These are phyloP conservation scores for Russula dissimulans DNA, from an alignment of 768 basidiomycete genomes.

Conservation along the genomic window DNA sequence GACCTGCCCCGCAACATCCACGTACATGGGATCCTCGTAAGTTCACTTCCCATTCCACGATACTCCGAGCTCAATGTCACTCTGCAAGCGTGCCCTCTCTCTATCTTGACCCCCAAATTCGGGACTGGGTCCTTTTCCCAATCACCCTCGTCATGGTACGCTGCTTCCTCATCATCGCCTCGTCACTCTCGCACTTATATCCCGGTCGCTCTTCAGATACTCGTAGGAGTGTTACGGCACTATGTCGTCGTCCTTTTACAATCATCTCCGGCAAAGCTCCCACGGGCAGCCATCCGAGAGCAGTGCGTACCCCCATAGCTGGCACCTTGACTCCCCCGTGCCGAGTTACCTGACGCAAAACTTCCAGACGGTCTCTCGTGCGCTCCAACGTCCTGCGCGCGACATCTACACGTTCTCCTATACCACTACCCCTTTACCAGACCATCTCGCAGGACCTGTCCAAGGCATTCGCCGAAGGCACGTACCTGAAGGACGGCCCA, in stretches of 20 bases:
- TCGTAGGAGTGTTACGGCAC: constrained; percentile 88
- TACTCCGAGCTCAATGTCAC: constrained; percentile 20
- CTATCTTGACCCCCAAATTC: constrained; percentile 91
- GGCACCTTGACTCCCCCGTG: neutral
- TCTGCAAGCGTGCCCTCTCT: constrained; percentile 33
- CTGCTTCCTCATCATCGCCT: neutral
- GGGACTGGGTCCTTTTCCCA: constrained; percentile 90
- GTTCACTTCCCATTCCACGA: constrained; percentile 10
- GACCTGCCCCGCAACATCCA: neutral
- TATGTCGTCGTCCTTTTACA: constrained; percentile 85
- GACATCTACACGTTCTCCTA: constrained; percentile 70
- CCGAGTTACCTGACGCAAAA: neutral
- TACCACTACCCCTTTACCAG: constrained; percentile 64
- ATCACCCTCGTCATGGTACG: constrained; percentile 95
- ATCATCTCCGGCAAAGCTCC: constrained; percentile 70
- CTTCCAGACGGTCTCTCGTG: constrained; percentile 57
- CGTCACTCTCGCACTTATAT: neutral
- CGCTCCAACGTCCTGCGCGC: constrained; percentile 80
- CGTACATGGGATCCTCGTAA: constrained; percentile 13
- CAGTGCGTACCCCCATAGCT: constrained; percentile 52
- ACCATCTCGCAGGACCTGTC: constrained; percentile 69
- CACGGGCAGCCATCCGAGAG: constrained; percentile 76
- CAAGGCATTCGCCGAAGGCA: constrained; percentile 61
- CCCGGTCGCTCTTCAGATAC: constrained; percentile 43
- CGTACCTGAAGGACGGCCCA: constrained; percentile 80